Base-by-base conservation (phyloP, 225 moss, liverwort and hornwort species). In the Pseudoscleropodium purum region DNA sequence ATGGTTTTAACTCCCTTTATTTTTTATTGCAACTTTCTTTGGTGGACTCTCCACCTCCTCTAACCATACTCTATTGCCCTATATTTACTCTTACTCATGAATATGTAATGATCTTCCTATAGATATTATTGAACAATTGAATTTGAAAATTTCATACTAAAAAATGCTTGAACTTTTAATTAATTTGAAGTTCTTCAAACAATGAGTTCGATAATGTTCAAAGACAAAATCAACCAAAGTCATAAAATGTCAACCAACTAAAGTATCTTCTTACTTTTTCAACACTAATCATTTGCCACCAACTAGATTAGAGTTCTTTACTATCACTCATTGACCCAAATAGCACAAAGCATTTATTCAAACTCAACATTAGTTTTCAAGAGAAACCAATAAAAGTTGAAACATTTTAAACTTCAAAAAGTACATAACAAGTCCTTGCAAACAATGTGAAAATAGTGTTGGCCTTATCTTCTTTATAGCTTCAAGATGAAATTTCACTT, bases 61-160 rank as follows among this genome's bases (percentile, higher is more conserved):
- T 4, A 5, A 0, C 0, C 15, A 2, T 6, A 37, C 7, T 72
- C 26, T 41, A n/a, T n/a, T 5, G 2, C 3, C 37, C 5, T 21
- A 13, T 12, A 39, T 7, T 67, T 19, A 66, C 14, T 72, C 41
- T 72, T 72, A 13, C 3, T 27, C 8, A 26, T 41, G 26, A 26
- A 41, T 7, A 41, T 0, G 3, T 72, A 72, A 25, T 72, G 4
- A 26, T 72, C 15, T 8, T 70, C n/a, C n/a, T n/a, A 25, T 25
- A 26, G 15, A 3, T 43, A 73, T 29, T 29, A 73, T 27, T 73
- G 29, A 73, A 45, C 17, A 29, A 24, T 43, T 73, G 41, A 11
- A 73, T 16, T 43, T 7, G 27, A 72, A 41, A 27, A 27, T 43
- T 73, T 41, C 27, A 5, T 26, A 41, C 9, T 73, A 25, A 70